Evolutionary conservation across 805 yeast genomes (phyloP).

Genomic region (Tetrapisispora phaffii): DNA sequence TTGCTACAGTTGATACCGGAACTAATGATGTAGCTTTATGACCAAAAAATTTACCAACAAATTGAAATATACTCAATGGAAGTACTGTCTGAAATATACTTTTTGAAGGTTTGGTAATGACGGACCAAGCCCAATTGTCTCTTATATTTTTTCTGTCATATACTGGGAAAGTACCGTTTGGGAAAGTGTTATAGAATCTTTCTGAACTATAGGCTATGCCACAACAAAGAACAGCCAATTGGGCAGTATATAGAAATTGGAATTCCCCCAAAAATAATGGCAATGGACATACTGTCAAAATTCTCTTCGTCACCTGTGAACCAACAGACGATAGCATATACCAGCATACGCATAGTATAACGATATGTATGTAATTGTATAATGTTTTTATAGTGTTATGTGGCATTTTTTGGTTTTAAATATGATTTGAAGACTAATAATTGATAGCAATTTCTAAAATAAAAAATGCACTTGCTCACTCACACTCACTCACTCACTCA

Average conservation of each 20-base stretch:
- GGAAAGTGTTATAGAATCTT: conserved; percentile 33
- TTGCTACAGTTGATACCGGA: conserved; percentile 60
- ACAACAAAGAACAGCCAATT: conserved; percentile 34
- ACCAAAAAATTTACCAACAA: conserved; percentile 52
- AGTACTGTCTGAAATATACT: conserved; percentile 40
- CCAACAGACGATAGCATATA: conserved; percentile 53
- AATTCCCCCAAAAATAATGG: conserved; percentile 58
- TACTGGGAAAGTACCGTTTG: conserved; percentile 45
- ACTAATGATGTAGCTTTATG: conserved; percentile 56
- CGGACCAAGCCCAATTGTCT: conserved; percentile 3
- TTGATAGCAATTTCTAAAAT: not conserved
- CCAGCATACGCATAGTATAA: conserved; percentile 46
- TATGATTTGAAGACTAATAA: too few species aligned
- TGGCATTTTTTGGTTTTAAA: conserved; percentile 1
- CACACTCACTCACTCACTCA: too few species aligned
- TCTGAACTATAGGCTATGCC: conserved; percentile 29
- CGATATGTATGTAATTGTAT: conserved; percentile 20
- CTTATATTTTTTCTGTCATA: conserved; percentile 6
- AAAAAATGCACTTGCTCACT: not conserved
- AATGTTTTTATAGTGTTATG: not conserved
- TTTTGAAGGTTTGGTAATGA: conserved; percentile 27
- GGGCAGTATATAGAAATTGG: conserved; percentile 47
- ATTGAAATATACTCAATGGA: conserved; percentile 60
- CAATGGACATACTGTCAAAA: conserved; percentile 44
- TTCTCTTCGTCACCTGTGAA: conserved; percentile 51